Percentiles rank a stretch among this genome's conserved stretches.
These are phyloP conservation scores for Diacronema lutheri DNA, from an alignment of 78 protist species.

Conservation along the genomic window DNA sequence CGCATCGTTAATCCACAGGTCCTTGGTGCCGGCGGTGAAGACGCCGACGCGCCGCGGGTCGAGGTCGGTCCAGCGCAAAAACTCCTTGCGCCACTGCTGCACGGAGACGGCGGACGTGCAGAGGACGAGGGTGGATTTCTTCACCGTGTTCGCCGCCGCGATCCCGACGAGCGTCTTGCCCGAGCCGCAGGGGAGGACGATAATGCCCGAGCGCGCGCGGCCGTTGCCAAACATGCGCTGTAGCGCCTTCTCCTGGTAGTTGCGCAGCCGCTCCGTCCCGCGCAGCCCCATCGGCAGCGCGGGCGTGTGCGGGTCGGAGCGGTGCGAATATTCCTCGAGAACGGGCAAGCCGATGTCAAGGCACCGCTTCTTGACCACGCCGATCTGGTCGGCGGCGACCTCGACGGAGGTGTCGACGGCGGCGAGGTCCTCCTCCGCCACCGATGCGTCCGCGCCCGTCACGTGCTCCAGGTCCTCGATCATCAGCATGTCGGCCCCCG, in stretches of 20 bases:
- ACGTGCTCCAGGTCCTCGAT: no score
- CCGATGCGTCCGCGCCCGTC: no score
- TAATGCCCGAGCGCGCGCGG: constrained; percentile 93
- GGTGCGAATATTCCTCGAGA: constrained; percentile 76
- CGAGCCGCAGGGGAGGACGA: constrained; percentile 98
- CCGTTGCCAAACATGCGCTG: constrained; percentile 88
- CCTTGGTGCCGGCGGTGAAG: constrained; percentile 79
- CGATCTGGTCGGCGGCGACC: not conserved
- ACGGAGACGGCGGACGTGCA: constrained; percentile 86
- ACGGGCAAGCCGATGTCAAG: constrained; percentile 71
- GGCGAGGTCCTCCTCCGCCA: not conserved
- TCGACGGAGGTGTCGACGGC: not conserved
- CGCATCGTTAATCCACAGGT: not conserved
- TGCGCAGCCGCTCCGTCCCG: constrained; percentile 74
- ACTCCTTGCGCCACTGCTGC: constrained; percentile 92
- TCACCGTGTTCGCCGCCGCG: constrained; percentile 82
- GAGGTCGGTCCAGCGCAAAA: constrained; percentile 75
- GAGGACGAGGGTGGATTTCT: constrained; percentile 79
- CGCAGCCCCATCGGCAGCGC: constrained; percentile 76
- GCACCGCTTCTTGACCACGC: constrained; percentile 74
- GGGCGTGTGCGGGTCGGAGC: constrained; percentile 66
- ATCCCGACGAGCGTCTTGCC: constrained; percentile 99
- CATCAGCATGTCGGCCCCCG: no score
- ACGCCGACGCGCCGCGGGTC: constrained; percentile 40
- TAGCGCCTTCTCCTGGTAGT: constrained; percentile 62